These are phyloP conservation scores for Annona cherimola DNA, from an alignment of 164 flowering plant species.

Conservation along the genomic window DNA sequence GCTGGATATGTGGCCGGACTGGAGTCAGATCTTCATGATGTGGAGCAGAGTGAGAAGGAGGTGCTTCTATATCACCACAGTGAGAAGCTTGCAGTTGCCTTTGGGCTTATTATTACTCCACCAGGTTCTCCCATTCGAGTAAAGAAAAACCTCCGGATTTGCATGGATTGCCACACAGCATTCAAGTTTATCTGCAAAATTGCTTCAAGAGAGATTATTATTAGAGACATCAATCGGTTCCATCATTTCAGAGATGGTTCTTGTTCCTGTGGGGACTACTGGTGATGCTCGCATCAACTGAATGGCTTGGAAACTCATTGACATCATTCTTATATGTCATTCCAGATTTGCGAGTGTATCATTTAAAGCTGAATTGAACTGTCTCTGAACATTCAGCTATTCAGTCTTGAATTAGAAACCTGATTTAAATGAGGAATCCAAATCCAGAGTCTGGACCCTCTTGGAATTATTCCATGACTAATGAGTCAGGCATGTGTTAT, in stretches of 20 bases:
- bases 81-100: conserved; percentile 20
- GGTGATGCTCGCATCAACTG: conserved; percentile 4
- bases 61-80: conserved; percentile 19
- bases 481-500: too few relatives aligned
- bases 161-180: conserved; percentile 20
- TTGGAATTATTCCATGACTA: too few relatives aligned
- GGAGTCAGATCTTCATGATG: conserved; percentile 22
- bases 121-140: conserved; percentile 16
- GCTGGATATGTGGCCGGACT: conserved; percentile 19
- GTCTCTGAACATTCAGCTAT: not conserved
- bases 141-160: conserved; percentile 18
- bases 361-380: not conserved
- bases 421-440: too few relatives aligned
- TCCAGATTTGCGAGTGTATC: not conserved
- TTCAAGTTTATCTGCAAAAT: conserved; percentile 18
- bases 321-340: not conserved
- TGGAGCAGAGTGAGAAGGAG: conserved; percentile 17
- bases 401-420: not conserved
- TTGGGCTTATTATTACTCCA: conserved; percentile 20
- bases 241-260: conserved; percentile 20
- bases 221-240: conserved; percentile 21
- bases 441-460: too few relatives aligned
- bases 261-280: conserved; percentile 20
- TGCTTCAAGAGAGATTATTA: conserved; percentile 21
- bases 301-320: not conserved